Percentiles rank a stretch among this genome's conserved stretches.
Evolutionary conservation across 2,329 filamentous ascomycete species (phyloP).

Genomic region (Zymoseptoria tritici): DNA sequence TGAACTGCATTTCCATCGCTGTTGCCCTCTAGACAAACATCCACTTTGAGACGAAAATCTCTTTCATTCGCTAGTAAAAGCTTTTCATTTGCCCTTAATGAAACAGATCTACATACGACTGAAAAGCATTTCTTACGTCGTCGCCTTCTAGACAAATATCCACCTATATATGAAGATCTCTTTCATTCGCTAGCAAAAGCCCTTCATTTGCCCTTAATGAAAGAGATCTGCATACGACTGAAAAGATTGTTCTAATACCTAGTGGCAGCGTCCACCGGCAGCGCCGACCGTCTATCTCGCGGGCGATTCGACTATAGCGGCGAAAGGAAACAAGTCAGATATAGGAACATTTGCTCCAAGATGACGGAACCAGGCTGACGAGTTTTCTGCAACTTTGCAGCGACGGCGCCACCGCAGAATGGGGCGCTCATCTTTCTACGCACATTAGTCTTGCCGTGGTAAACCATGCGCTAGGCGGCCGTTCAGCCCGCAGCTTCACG

Average conservation of each 20-base stretch:
- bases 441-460: constrained; percentile 46
- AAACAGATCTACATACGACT: no score
- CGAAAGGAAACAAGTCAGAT: constrained; percentile 32
- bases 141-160: no score
- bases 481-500: constrained; percentile 59
- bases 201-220: no score
- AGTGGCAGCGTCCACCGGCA: background rate
- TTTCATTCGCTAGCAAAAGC: no score
- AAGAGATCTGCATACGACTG: no score
- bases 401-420: constrained; percentile 43
- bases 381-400: background rate
- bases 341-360: background rate
- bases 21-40: no score
- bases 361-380: background rate
- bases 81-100: no score
- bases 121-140: no score
- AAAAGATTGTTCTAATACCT: background rate
- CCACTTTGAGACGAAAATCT: no score
- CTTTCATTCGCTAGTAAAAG: no score
- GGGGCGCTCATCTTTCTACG: constrained; percentile 54
- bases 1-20: no score
- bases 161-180: no score
- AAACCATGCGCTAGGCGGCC: constrained; percentile 57
- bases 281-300: constrained; percentile 46
- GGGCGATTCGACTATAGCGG: constrained; percentile 57